A percentile compares a stretch with the other conserved stretches of the same genome.
Evolutionary conservation across 2,329 filamentous ascomycete genomes (phyloP).

Genomic region (Sordariomycetes sp.): DNA sequence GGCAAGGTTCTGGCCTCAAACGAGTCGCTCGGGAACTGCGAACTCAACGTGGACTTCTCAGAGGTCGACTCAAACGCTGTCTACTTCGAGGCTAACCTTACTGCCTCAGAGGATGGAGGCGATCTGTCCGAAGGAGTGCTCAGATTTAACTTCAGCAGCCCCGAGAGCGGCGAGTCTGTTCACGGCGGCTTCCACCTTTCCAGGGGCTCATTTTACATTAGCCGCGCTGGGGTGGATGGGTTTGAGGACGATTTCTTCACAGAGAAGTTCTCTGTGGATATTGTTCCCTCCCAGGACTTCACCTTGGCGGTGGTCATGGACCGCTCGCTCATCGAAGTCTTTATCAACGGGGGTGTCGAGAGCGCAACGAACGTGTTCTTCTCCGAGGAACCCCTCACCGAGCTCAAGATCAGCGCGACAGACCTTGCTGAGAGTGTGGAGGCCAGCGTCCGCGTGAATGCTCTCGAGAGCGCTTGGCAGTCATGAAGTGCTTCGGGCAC

Average conservation of each 20-base stretch:
- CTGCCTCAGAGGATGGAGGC: constrained; percentile 16
- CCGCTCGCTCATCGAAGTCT: constrained; percentile 23
- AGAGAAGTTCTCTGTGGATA: constrained; percentile 17
- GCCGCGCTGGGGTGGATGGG: constrained; percentile 14
- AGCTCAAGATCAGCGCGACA: constrained; percentile 10
- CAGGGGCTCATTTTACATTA: constrained; percentile 17
- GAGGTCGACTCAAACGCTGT: constrained; percentile 38
- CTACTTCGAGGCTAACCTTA: constrained; percentile 45
- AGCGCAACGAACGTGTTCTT: constrained; percentile 21
- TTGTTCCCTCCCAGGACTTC: constrained; percentile 11
- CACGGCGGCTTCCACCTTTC: constrained; percentile 16
- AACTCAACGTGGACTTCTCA: constrained; percentile 39
- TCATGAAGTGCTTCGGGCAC: no score
- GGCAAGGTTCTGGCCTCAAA: constrained; percentile 32
- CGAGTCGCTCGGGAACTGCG: constrained; percentile 34
- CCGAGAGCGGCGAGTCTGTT: constrained; percentile 14
- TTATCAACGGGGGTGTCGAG: constrained; percentile 21
- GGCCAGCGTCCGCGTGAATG: constrained; percentile 13
- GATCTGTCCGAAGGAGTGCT: constrained; percentile 12
- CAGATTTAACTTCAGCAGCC: constrained; percentile 17
- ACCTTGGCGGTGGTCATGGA: constrained; percentile 22
- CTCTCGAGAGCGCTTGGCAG: constrained; percentile 17
- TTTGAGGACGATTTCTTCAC: constrained; percentile 22
- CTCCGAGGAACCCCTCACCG: constrained; percentile 14
- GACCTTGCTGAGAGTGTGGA: constrained; percentile 10